These are phyloP conservation scores for Hygrocybe coccinea DNA, from an alignment of 768 basidiomycete species.

Conservation along the genomic window DNA sequence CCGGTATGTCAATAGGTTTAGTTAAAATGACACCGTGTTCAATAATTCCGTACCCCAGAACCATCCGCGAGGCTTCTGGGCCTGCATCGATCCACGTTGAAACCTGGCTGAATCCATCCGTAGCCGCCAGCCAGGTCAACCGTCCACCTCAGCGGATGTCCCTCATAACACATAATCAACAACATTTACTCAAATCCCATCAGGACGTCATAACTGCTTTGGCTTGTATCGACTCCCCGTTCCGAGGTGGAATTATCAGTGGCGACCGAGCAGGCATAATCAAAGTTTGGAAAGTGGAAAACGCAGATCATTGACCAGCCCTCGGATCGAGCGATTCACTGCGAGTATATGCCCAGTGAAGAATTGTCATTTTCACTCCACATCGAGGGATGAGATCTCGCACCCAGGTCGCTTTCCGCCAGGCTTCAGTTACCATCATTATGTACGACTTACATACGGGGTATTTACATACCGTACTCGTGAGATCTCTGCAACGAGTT, in stretches of 20 bases:
- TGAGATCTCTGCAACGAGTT: too few species aligned
- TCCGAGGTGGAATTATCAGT: slow-evolving; percentile 87
- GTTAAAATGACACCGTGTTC: neutral
- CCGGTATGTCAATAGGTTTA: slow-evolving; percentile 45
- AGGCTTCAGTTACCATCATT: too few species aligned
- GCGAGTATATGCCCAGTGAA: too few species aligned
- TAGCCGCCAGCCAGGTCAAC: slow-evolving; percentile 47
- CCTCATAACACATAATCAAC: slow-evolving; percentile 75
- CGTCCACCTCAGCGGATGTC: slow-evolving; percentile 72
- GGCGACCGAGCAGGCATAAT: slow-evolving; percentile 86
- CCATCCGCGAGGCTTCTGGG: slow-evolving; percentile 32
- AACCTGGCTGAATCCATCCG: slow-evolving; percentile 50
- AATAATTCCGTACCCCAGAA: slow-evolving; percentile 21
- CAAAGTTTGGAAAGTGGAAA: slow-evolving; percentile 83
- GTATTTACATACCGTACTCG: too few species aligned
- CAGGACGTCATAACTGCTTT: slow-evolving; percentile 87
- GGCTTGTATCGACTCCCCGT: slow-evolving; percentile 85
- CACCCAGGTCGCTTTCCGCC: too few species aligned
- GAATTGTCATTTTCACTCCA: too few species aligned
- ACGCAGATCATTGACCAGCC: neutral
- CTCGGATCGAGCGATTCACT: neutral
- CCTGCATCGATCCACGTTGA: slow-evolving; percentile 55
- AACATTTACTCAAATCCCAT: slow-evolving; percentile 79
- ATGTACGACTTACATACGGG: too few species aligned
- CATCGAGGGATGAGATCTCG: too few species aligned